A percentile compares a stretch with the other conserved stretches of the same genome.
phyloP scores from a whole-genome alignment of 2,329 filamentous ascomycete species.

The Plectosphaerella cucumerina region DNA sequence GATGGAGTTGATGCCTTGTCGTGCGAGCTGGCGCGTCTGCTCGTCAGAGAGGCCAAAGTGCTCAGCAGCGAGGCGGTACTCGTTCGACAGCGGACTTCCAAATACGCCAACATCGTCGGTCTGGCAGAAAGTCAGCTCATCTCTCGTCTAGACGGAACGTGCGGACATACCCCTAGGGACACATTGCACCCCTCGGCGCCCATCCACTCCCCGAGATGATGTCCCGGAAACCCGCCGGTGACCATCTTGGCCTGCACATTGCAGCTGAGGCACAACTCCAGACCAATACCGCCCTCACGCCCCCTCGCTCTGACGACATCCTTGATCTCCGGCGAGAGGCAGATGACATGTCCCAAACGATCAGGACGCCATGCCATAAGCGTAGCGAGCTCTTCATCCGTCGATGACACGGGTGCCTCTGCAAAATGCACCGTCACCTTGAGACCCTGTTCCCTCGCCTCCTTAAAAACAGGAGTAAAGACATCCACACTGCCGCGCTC shows the following conservation, averaged over 20 bases:
- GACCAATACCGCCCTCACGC: conserved; percentile 50
- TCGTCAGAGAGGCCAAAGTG: conserved; percentile 57
- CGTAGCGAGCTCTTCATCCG: conserved; percentile 55
- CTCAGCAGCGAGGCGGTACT: conserved; percentile 68
- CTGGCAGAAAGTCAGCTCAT: conserved; percentile 31
- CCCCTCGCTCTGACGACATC: background rate
- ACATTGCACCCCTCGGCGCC: conserved; percentile 54
- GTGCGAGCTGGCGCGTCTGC: conserved; percentile 51
- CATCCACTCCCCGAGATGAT: conserved; percentile 77
- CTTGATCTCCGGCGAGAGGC: conserved; percentile 60
- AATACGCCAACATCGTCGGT: conserved; percentile 85
- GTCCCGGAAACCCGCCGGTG: conserved; percentile 58
- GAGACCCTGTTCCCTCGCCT: conserved; percentile 51
- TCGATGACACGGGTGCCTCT: conserved; percentile 56
- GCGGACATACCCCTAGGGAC: conserved; percentile 60
- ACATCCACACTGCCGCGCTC: conserved; percentile 54
- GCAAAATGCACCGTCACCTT: conserved; percentile 75
- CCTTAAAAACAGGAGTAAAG: conserved; percentile 55
- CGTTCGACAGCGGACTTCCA: conserved; percentile 69
- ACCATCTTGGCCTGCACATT: conserved; percentile 77
- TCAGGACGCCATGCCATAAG: conserved; percentile 64
- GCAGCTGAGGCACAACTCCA: conserved; percentile 77
- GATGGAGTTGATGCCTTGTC: conserved; percentile 58
- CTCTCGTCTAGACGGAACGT: background rate
- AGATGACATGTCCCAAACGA: conserved; percentile 74